Percentiles rank a stretch among this genome's conserved stretches.
Conservation (phyloP, 1,284 basidiomycete species). For the Papiliotrema flavescens region DNA sequence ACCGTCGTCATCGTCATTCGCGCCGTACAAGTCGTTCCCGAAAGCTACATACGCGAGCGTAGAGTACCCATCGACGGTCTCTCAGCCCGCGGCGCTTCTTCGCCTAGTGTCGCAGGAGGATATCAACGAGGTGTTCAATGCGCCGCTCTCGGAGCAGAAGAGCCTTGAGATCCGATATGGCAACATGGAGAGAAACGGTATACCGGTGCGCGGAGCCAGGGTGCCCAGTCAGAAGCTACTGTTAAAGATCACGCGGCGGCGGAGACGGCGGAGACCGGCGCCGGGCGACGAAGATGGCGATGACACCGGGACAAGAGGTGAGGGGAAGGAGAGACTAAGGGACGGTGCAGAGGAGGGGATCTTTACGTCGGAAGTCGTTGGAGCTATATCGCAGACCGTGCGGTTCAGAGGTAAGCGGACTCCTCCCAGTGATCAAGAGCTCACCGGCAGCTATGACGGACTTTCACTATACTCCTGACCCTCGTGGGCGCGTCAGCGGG, state of each 20-base stretch:
- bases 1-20: conserved; percentile 19
- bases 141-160: conserved; percentile 47
- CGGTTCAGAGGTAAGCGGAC: conserved; percentile 75
- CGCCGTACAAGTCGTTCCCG: conserved; percentile 57
- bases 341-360: conserved; percentile 59
- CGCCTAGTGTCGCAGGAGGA: conserved; percentile 64
- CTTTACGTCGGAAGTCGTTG: conserved; percentile 73
- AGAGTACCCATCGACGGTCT: conserved; percentile 85
- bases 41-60: conserved; percentile 67
- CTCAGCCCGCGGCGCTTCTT: conserved; percentile 56
- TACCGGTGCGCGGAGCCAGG: conserved; percentile 75
- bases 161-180: conserved; percentile 72
- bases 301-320: neutral
- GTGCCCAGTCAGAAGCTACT: conserved; percentile 72
- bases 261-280: conserved; percentile 38
- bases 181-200: conserved; percentile 67
- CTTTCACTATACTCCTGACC: conserved; percentile 76
- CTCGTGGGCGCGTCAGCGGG: conserved; percentile 63
- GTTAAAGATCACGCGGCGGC: conserved; percentile 63
- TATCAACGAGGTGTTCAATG: conserved; percentile 67
- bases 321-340: conserved; percentile 4
- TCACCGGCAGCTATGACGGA: conserved; percentile 73
- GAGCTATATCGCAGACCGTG: conserved; percentile 72
- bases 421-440: neutral
- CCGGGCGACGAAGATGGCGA: conserved; percentile 16